Conservation (phyloP, 441 rosid species). For the Melastoma candidum region DNA sequence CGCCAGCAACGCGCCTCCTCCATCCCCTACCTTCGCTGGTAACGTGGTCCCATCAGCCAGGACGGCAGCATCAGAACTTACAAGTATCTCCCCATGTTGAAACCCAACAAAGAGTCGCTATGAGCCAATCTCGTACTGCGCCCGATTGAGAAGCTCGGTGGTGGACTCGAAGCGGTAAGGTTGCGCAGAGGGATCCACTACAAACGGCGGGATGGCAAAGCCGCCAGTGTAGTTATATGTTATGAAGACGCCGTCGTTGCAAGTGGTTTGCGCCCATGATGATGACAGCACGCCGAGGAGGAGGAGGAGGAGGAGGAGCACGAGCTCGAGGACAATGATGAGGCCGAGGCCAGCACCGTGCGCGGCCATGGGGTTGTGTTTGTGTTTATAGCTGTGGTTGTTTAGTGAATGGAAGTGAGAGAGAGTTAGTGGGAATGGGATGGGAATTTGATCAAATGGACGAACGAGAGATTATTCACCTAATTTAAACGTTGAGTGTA, state of each 20-base stretch:
- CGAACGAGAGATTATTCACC: no score
- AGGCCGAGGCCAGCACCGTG: no score
- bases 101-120: conserved; percentile 48
- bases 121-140: conserved; percentile 37
- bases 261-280: no score
- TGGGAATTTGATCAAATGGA: no score
- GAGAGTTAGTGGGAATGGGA: no score
- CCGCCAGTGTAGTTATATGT: conserved; percentile 31
- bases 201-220: conserved; percentile 26
- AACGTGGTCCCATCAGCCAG: conserved; percentile 36
- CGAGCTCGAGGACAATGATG: no score
- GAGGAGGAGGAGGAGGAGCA: no score
- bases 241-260: conserved; percentile 24
- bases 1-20: conserved; percentile 20
- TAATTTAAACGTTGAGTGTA: no score
- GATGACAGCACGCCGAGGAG: no score
- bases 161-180: conserved; percentile 44
- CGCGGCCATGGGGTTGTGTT: no score
- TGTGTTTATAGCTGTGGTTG: no score
- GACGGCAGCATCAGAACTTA: conserved; percentile 22
- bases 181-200: conserved; percentile 29
- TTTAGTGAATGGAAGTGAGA: no score
- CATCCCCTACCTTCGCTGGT: conserved; percentile 38
- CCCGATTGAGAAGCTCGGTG: conserved; percentile 34
- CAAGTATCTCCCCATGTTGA: conserved; percentile 32